Percentiles rank a stretch among this genome's conserved stretches.
Conservation (phyloP, 2,329 filamentous ascomycete species). For the Pseudocercospora crystallina region DNA sequence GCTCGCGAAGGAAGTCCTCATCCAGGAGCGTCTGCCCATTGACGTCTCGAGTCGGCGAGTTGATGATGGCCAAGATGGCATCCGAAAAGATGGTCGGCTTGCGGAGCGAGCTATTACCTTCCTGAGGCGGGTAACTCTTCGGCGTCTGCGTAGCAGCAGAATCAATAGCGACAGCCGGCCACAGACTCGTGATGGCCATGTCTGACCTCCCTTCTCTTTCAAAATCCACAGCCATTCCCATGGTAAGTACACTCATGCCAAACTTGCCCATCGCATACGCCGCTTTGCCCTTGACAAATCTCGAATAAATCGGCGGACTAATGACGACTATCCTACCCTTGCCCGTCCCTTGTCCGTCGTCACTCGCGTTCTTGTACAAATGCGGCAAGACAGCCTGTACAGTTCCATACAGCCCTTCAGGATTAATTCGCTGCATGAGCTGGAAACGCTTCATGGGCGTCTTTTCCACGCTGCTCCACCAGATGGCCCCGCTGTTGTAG, state of each 20-base stretch:
- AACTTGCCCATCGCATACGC: constrained; percentile 63
- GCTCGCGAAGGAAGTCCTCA: constrained; percentile 73
- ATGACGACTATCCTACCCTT: constrained; percentile 71
- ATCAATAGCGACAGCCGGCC: constrained; percentile 77
- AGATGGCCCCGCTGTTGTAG: constrained; percentile 84
- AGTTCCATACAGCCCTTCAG: constrained; percentile 71
- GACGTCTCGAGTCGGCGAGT: constrained; percentile 58
- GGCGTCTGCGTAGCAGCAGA: constrained; percentile 67
- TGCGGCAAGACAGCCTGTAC: constrained; percentile 69
- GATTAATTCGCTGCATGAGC: constrained; percentile 72
- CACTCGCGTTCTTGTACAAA: constrained; percentile 50
- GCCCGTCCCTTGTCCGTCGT: constrained; percentile 41
- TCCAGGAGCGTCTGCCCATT: constrained; percentile 74
- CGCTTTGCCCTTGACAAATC: constrained; percentile 83
- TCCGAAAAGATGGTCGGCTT: constrained; percentile 70
- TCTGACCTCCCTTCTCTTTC: constrained; percentile 61
- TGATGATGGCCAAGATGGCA: constrained; percentile 71
- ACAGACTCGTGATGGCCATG: constrained; percentile 79
- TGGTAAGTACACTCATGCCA: constrained; percentile 77
- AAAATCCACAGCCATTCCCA: constrained; percentile 81
- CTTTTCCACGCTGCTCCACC: constrained; percentile 65
- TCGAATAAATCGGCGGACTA: constrained; percentile 78
- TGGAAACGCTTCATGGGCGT: constrained; percentile 58
- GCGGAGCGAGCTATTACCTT: constrained; percentile 28
- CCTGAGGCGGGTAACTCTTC: constrained; percentile 39